A percentile compares a stretch with the other conserved stretches of the same genome.
phyloP scores from a whole-genome alignment of 495 filamentous ascomycete genomes.

The Pseudotulostoma volvatum region DNA sequence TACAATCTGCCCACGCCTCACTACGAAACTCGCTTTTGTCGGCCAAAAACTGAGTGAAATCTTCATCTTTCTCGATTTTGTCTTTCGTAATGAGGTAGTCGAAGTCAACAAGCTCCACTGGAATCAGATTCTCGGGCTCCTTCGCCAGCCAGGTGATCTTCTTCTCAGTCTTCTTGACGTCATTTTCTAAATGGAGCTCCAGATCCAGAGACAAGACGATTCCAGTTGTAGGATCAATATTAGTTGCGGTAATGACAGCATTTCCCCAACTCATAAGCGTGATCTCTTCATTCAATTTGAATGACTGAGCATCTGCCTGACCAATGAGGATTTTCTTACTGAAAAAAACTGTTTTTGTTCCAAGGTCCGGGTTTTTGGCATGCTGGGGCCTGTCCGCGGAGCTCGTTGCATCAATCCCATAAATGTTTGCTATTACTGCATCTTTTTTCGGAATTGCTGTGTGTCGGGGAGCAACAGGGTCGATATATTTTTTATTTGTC shows the following conservation, averaged over 20 bases:
- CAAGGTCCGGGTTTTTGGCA: constrained; percentile 69
- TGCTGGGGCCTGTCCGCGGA: constrained; percentile 68
- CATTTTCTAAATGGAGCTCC: constrained; percentile 72
- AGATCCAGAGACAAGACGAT: constrained; percentile 53
- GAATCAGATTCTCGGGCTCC: constrained; percentile 56
- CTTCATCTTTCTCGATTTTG: constrained; percentile 65
- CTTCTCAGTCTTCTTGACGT: constrained; percentile 88
- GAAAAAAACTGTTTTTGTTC: constrained; percentile 70
- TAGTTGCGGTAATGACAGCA: constrained; percentile 63
- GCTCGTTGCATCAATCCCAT: constrained; percentile 47
- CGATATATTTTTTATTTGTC: constrained; percentile 89
- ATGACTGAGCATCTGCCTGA: constrained; percentile 68
- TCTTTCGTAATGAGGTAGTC: constrained; percentile 90
- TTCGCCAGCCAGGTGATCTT: constrained; percentile 82
- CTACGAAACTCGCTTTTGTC: constrained; percentile 59
- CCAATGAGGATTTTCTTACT: constrained; percentile 59
- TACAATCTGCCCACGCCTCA: constrained; percentile 62
- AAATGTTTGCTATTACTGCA: constrained; percentile 49
- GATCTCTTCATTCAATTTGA: constrained; percentile 77
- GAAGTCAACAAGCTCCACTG: constrained; percentile 77
- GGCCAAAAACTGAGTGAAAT: constrained; percentile 65
- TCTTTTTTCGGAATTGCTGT: constrained; percentile 58
- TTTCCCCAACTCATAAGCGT: constrained; percentile 96
- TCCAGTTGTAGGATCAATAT: constrained; percentile 23
- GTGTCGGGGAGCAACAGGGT: constrained; percentile 72